A percentile compares a stretch with the other conserved stretches of the same genome.
Evolutionary conservation across 1,284 basidiomycete species (phyloP).

Genomic region (Mycosarcoma mackinlayi): DNA sequence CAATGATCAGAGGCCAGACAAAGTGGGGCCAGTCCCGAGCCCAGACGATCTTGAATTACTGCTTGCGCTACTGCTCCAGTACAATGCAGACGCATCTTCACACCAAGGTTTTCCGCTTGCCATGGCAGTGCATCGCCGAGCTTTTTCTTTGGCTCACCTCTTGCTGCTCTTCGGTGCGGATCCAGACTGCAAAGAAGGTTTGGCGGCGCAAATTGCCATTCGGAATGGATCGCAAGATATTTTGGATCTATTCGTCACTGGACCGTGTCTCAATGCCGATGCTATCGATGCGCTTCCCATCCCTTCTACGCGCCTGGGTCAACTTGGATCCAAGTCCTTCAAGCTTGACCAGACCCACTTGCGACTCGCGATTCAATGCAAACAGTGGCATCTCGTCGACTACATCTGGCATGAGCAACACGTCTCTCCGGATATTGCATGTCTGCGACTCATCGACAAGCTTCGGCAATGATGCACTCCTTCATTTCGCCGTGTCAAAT

Average conservation of each 20-base stretch:
- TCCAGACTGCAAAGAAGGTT: constrained; percentile 23
- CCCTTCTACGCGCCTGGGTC: background rate
- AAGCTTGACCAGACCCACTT: constrained; percentile 17
- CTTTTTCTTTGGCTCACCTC: constrained; percentile 25
- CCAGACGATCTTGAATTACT: constrained; percentile 16
- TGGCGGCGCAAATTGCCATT: constrained; percentile 41
- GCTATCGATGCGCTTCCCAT: background rate
- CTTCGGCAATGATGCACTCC: constrained; percentile 8
- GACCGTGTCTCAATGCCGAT: background rate
- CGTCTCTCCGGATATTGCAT: constrained; percentile 38
- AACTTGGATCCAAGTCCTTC: background rate
- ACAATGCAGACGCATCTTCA: constrained; percentile 25
- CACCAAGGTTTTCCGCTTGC: constrained; percentile 41
- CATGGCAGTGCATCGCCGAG: constrained; percentile 36
- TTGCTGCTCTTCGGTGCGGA: constrained; percentile 33
- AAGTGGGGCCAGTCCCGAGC: constrained; percentile 18
- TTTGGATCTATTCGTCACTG: constrained; percentile 24
- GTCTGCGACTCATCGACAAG: constrained; percentile 33
- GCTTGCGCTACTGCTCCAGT: constrained; percentile 13
- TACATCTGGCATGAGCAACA: constrained; percentile 36
- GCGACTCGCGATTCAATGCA: constrained; percentile 24
- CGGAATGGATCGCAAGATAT: constrained; percentile 20
- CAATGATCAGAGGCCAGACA: background rate
- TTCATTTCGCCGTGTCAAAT: background rate
- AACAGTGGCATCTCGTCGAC: constrained; percentile 34